Evolutionary conservation across 768 basidiomycete species (phyloP).

Genomic region (Mycena alexandri): DNA sequence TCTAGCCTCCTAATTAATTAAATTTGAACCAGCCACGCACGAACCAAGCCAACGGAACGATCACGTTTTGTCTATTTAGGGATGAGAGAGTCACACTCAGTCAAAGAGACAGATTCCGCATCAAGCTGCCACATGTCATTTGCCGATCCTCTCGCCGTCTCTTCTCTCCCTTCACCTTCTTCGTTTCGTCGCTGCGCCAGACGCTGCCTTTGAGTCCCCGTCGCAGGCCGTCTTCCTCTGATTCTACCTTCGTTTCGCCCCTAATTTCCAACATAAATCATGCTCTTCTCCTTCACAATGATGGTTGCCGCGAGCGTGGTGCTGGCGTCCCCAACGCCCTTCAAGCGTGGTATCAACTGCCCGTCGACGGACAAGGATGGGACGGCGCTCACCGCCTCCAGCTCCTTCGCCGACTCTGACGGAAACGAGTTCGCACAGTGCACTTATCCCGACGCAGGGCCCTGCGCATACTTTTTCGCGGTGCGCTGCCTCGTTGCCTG

Average conservation of each 20-base stretch:
- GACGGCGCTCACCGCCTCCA: slow-evolving; percentile 8
- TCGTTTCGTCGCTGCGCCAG: slow-evolving; percentile 24
- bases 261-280: not conserved
- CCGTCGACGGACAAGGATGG: slow-evolving; percentile 20
- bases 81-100: too few species aligned
- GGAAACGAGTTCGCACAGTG: slow-evolving; percentile 18
- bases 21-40: too few species aligned
- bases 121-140: too few species aligned
- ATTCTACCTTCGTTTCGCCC: not conserved
- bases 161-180: not conserved
- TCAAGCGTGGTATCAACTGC: slow-evolving; percentile 22
- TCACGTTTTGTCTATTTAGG: too few species aligned
- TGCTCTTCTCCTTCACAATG: not conserved
- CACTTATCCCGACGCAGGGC: slow-evolving; percentile 15
- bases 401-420: not conserved
- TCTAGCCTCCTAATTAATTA: too few species aligned
- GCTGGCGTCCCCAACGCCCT: not conserved
- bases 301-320: slow-evolving; percentile 11
- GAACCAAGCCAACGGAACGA: too few species aligned
- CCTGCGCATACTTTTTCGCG: slow-evolving; percentile 25
- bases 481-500: not conserved
- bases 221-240: slow-evolving; percentile 16
- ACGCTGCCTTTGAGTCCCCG: slow-evolving; percentile 19
- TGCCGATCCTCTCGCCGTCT: too few species aligned
- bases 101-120: too few species aligned